Conservation (phyloP, 495 filamentous ascomycete genomes). For the Penicillium samsonianum region DNA sequence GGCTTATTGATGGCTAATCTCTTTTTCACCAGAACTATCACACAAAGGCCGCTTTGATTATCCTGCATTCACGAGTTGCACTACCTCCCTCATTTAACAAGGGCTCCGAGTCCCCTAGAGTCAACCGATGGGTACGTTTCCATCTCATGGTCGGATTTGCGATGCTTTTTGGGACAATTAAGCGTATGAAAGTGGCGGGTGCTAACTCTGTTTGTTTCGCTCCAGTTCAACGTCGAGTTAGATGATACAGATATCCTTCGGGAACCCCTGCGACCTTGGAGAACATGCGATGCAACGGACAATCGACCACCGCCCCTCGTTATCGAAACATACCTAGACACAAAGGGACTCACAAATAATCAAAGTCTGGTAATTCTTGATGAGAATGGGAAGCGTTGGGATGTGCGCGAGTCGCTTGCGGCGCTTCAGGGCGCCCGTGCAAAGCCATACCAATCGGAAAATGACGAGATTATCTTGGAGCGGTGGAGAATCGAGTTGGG, state of each 20-base stretch:
- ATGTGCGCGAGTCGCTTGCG: slow-evolving; percentile 81
- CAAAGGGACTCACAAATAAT: slow-evolving; percentile 73
- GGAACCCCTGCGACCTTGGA: slow-evolving; percentile 80
- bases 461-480: slow-evolving; percentile 78
- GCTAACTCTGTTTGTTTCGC: slow-evolving; percentile 19
- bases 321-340: slow-evolving; percentile 88
- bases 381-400: slow-evolving; percentile 86
- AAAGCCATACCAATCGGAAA: slow-evolving; percentile 35
- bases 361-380: slow-evolving; percentile 87
- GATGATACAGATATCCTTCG: slow-evolving; percentile 86
- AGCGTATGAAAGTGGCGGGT: background rate
- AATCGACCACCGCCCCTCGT: slow-evolving; percentile 82
- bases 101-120: slow-evolving; percentile 60
- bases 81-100: slow-evolving; percentile 62
- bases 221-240: slow-evolving; percentile 88
- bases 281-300: slow-evolving; percentile 69
- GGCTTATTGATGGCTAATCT: slow-evolving; percentile 13
- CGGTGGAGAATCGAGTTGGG: slow-evolving; percentile 85
- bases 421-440: slow-evolving; percentile 48
- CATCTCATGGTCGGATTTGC: background rate
- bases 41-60: slow-evolving; percentile 82
- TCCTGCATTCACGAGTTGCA: slow-evolving; percentile 75
- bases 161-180: background rate
- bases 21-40: slow-evolving; percentile 72
- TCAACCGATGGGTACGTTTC: slow-evolving; percentile 90